Base-by-base conservation (phyloP, 495 filamentous ascomycete genomes). In the Penicillium lagena region DNA sequence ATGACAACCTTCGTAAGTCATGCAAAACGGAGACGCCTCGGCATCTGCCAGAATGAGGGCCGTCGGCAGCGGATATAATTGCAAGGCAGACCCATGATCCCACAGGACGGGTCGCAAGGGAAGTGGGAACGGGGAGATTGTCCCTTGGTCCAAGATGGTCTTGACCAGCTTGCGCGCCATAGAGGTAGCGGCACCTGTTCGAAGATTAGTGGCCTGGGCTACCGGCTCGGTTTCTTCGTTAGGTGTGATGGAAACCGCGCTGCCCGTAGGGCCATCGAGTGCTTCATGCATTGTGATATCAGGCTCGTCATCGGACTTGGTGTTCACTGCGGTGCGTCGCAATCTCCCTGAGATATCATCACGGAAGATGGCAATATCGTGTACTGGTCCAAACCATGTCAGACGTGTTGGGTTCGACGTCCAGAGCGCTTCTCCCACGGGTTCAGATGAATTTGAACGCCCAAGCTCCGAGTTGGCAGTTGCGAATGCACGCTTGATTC, bases 1-100 rank as follows among this genome's bases (percentile, higher is more conserved):
- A 72, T 90, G 83, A 55, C 93, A 97, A 2, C 89, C 91, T 64
- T 96, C 89, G 56, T 96, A 96, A 12, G 86, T 93, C 35, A 95
- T 69, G 45, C 81, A 82, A 56, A 94, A 97, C 1, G 89, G 73
- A 35, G 83, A 79, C 17, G 81, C 81, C 31, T 90, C 85, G 5
- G 85, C 70, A 56, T 98, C 93, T 6, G 85, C 82, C 13, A 98
- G 63, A 15, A 95, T 79, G 51, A 97, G 54, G 0, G 83, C 80
- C 11, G 85, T 91, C 6, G 93, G 93, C 33, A 97, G 62, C 9
- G 93, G 93, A 58, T 96, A 97, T 11, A 98, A 71, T 38, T 84
- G 78, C 38, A 96, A 58, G 10, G 86, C 71, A 35, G 71, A 68
- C 0, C 81, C 80, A 64, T 85, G 86, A 63, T 96, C 90, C 93